Evolutionary conservation across 164 flowering plant species (phyloP).

Genomic region (Chimonanthus salicifolius): DNA sequence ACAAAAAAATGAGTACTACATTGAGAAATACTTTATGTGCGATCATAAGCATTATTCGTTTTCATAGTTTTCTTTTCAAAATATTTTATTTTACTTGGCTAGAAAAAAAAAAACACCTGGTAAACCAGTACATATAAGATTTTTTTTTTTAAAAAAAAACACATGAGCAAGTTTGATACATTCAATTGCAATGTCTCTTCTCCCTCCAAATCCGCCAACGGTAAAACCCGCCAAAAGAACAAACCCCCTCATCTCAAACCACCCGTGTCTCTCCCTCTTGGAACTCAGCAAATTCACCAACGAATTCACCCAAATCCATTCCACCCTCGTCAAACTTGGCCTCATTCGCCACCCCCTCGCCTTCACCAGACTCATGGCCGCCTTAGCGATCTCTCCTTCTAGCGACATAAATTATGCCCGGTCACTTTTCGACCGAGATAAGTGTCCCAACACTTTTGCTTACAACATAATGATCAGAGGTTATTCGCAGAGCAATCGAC

Average conservation of each 20-base stretch:
- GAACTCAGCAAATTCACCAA: conserved; percentile 7
- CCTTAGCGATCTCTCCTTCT: conserved; percentile 4
- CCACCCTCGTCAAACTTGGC: conserved; percentile 25
- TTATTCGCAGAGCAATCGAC: conserved; percentile 27
- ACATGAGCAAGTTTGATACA: too few relatives aligned
- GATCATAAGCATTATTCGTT: too few relatives aligned
- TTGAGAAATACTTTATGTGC: too few relatives aligned
- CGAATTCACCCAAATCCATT: conserved; percentile 29
- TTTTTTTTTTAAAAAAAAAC: too few relatives aligned
- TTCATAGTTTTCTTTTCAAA: too few relatives aligned
- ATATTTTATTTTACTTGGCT: too few relatives aligned
- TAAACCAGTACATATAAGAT: too few relatives aligned
- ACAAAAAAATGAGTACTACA: too few relatives aligned
- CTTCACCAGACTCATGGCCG: conserved; percentile 25
- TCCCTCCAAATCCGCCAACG: neutral
- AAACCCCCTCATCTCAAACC: neutral
- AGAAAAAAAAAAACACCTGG: too few relatives aligned
- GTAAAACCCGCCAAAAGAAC: neutral
- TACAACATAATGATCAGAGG: conserved; percentile 37
- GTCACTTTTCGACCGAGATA: conserved; percentile 23
- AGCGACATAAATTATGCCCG: conserved; percentile 24
- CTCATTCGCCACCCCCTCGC: conserved; percentile 22
- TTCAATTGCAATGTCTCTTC: neutral
- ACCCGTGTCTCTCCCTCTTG: neutral
- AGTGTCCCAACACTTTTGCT: conserved; percentile 23